These are phyloP conservation scores for Phytophthora colocasiae DNA, from an alignment of 352 stramenopile genomes.

Conservation along the genomic window DNA sequence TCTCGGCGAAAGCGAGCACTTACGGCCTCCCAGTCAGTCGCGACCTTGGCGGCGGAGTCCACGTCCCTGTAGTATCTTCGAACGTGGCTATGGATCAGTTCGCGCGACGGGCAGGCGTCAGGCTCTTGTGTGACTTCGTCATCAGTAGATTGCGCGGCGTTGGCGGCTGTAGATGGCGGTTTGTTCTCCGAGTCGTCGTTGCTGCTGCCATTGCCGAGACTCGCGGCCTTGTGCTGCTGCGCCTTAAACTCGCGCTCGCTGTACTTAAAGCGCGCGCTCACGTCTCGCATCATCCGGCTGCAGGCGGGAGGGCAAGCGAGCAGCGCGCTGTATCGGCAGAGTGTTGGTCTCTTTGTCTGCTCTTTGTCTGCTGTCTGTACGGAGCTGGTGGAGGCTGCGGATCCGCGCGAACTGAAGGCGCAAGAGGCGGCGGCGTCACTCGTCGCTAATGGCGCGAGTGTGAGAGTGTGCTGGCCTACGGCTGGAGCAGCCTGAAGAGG, in stretches of 20 bases:
- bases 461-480: constrained; percentile 30
- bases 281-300: constrained; percentile 60
- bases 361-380: not conserved
- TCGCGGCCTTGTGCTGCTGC: constrained; percentile 24
- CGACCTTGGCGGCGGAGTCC: constrained; percentile 25
- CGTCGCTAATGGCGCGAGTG: constrained; percentile 35
- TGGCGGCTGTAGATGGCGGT: constrained; percentile 15
- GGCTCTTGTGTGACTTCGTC: constrained; percentile 7
- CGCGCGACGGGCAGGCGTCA: constrained; percentile 53
- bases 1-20: constrained; percentile 63
- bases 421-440: constrained; percentile 32
- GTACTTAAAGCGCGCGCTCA: constrained; percentile 81
- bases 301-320: constrained; percentile 1
- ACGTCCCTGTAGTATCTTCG: constrained; percentile 61
- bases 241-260: constrained; percentile 49
- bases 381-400: constrained; percentile 9
- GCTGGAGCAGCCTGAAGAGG: constrained; percentile 22
- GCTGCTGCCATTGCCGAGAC: constrained; percentile 11
- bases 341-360: not conserved
- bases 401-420: constrained; percentile 18
- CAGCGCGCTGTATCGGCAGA: not conserved
- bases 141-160: constrained; percentile 4
- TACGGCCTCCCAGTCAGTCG: constrained; percentile 44
- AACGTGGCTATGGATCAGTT: constrained; percentile 72
- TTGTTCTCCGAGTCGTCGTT: constrained; percentile 43